Conservation (phyloP, 1,139 yeast species). For the Zhuliangozyma parablackwelliae region DNA sequence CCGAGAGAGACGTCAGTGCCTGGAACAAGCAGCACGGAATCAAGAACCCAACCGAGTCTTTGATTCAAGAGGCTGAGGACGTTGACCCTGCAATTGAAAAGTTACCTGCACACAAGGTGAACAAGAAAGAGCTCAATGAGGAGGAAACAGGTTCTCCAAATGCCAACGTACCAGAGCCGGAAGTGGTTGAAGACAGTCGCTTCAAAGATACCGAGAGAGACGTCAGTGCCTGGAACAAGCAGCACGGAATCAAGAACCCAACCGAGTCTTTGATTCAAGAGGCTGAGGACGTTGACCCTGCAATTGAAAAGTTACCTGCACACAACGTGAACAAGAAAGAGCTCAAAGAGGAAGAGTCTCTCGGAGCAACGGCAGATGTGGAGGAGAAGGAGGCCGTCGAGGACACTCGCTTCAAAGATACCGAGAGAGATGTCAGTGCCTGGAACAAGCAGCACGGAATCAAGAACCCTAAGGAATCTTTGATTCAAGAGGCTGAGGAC, state of each 20-base stretch:
- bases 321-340: slow-evolving; percentile 11
- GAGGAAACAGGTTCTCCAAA: slow-evolving; percentile 1
- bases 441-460: slow-evolving; percentile 1
- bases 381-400: too few relatives aligned
- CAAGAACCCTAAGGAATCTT: slow-evolving; percentile 4
- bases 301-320: slow-evolving; percentile 18
- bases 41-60: too few relatives aligned
- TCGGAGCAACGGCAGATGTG: too few relatives aligned
- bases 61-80: neutral
- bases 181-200: neutral
- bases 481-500: slow-evolving; percentile 3
- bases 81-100: neutral
- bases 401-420: slow-evolving; percentile 1
- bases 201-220: slow-evolving; percentile 1
- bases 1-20: too few relatives aligned
- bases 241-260: neutral
- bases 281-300: slow-evolving; percentile 18
- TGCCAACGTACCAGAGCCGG: neutral
- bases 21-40: too few relatives aligned
- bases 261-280: slow-evolving; percentile 18
- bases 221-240: neutral
- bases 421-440: slow-evolving; percentile 1
- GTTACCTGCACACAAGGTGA: neutral
- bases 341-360: slow-evolving; percentile 2
- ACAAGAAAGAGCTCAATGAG: too few relatives aligned